Evolutionary conservation across 805 yeast species (phyloP), one percentile per base, ranked within the genome.

Genomic region (Saturnispora zaruensis): DNA sequence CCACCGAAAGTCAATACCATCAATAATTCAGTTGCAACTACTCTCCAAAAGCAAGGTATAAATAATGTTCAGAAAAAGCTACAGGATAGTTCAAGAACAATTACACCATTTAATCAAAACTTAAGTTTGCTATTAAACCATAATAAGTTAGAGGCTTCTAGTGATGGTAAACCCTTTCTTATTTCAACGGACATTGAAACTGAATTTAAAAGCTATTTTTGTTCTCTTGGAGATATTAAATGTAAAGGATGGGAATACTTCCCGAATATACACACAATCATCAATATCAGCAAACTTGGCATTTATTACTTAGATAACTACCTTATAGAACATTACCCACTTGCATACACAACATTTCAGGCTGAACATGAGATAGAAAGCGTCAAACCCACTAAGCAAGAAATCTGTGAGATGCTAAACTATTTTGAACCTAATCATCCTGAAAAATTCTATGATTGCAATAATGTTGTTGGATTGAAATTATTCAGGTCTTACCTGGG

Each of bases 401-500:
- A 18, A 5, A 20, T 36, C 11, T 8, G 9, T n/a, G 40, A 25
- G 20, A 28, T 16, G 34, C 23, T 41, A 8, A 20, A 16, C 11
- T 18, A 26, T 13, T 6, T 51, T 8, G 42, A 51, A 20, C 24
- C 30, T 14, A 48, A 23, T 3, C 24, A 25, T 14, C 14, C 30
- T 6, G 25, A 23, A 11, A 46, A 51, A 7, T 48, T 45, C 11
- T 40, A 42, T 9, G 40, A 42, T n/a, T 11, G n/a, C 13, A 34
- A 45, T 16, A 48, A 20, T n/a, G 14, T 23, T 4, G 23, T 16
- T 4, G 33, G 34, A 14, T 25, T 52, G 5, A 40, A 52, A 24
- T 7, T 20, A 2, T 23, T 52, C 9, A 44, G 52, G 24, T 34
- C 26, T 44, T 40, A 28, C 8, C 38, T 45, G 32, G 21, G 26